These are phyloP conservation scores for Corchorus olitorius DNA, from an alignment of 345 rosid genomes.

Conservation along the genomic window DNA sequence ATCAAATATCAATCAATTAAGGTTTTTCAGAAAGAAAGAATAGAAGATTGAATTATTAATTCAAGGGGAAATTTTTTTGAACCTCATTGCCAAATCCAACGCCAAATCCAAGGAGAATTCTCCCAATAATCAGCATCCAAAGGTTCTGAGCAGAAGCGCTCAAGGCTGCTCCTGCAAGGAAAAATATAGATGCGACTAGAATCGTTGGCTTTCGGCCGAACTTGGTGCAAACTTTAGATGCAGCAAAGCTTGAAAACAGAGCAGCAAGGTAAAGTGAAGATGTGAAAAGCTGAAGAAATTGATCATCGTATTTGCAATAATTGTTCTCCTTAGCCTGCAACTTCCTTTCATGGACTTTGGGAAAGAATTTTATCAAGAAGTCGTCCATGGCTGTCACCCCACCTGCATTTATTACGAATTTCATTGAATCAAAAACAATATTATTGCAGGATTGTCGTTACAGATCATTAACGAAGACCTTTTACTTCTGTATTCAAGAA, in stretches of 20 bases:
- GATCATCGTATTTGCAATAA: conserved; percentile 52
- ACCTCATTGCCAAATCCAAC: conserved; percentile 61
- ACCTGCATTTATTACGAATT: conserved; percentile 30
- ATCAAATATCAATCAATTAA: too few species aligned
- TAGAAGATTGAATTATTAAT: not conserved
- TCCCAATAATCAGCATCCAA: conserved; percentile 39
- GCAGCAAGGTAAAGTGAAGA: conserved; percentile 57
- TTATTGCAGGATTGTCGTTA: too few species aligned
- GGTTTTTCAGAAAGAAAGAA: too few species aligned
- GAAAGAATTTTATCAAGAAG: conserved; percentile 51
- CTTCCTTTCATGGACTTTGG: conserved; percentile 40
- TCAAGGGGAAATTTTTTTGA: not conserved
- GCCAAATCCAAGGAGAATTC: conserved; percentile 43
- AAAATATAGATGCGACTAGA: conserved; percentile 38
- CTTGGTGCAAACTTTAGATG: conserved; percentile 41
- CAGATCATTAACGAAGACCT: too few species aligned
- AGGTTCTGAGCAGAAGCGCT: conserved; percentile 27
- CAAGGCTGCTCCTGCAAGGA: conserved; percentile 30
- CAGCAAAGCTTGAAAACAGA: conserved; percentile 39
- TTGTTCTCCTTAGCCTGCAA: conserved; percentile 43
- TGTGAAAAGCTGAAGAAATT: conserved; percentile 48
- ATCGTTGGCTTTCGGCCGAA: conserved; percentile 50
- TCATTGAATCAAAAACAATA: not conserved
- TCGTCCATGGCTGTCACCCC: conserved; percentile 63
- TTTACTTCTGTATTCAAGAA: too few species aligned